Evolutionary conservation across 129 eudicot genomes (phyloP), one percentile per base, ranked within the genome.

Genomic region (Flaveria trinervia): DNA sequence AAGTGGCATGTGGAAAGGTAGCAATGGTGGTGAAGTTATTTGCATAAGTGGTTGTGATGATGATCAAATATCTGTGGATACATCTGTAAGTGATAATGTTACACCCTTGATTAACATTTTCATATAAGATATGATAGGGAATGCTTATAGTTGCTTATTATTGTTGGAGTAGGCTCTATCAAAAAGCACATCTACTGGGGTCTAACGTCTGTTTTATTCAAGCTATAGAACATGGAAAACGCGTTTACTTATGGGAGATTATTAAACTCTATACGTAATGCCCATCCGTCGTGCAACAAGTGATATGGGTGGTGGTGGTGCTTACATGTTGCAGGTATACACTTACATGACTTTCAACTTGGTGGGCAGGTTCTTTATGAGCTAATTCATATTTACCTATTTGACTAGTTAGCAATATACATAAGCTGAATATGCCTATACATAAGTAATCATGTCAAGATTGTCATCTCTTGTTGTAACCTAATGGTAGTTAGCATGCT

Each of bases 41-140:
- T 89, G 90, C 33, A 50, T 89, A 39, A 87, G 86, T 54, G 92
- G 92, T 18, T 89, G 92, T 83, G 90, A 85, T 54, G 92, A 89
- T 79, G 85, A 89, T 85, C 92, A 89, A 77, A 55, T 64, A 39
- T 81, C 92, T 54, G 82, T 67, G 12, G 92, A 89, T 77, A 87
- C 92, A 7, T 74, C 88, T 57, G 96, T 89, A 49, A 81, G 92
- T 82, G 11, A 79, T 45, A 81, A 46, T 33, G 36, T 28, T 23
- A n/a, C 26, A 55, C 36, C 20, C 22, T 22, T 20, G 70, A 36
- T 60, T 5, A 11, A 51, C 50, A 25, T 12, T 74, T 49, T 41
- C 54, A 28, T 62, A 8, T 36, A 65, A 0, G 1, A 7, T 50
- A 15, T 54, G 59, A 3, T 36, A 18, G 9, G 23, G 18, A 74